A percentile compares a stretch with the other conserved stretches of the same genome.
phyloP scores from a whole-genome alignment of 2,329 filamentous ascomycete species.

The Ophiobolus disseminans region DNA sequence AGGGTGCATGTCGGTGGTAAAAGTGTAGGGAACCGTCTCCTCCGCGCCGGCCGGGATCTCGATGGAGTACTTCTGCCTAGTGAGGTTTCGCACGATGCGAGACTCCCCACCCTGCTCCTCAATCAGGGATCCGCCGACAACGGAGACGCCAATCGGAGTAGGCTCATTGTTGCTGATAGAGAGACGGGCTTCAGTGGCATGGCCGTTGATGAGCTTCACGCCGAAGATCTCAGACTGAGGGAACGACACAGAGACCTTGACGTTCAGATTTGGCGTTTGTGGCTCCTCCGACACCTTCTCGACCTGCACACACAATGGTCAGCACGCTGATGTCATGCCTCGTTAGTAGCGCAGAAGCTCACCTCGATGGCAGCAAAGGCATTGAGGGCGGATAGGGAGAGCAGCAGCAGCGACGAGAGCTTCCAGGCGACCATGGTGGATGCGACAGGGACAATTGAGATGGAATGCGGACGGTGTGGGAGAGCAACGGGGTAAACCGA shows the following conservation, averaged over 20 bases:
- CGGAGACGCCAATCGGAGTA: slow-evolving; percentile 73
- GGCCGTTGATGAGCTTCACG: slow-evolving; percentile 93
- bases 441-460: slow-evolving; percentile 20
- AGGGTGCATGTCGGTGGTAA: slow-evolving; percentile 89
- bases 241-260: slow-evolving; percentile 65
- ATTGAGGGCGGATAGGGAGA: slow-evolving; percentile 72
- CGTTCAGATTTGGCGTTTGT: slow-evolving; percentile 66
- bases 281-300: slow-evolving; percentile 59
- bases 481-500: slow-evolving; percentile 24
- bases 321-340: slow-evolving; percentile 46
- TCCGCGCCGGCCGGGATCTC: slow-evolving; percentile 77
- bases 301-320: slow-evolving; percentile 35
- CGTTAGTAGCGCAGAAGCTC: slow-evolving; percentile 48
- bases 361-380: slow-evolving; percentile 68
- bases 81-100: slow-evolving; percentile 82
- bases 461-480: slow-evolving; percentile 13
- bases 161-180: slow-evolving; percentile 86
- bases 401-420: slow-evolving; percentile 73
- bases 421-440: slow-evolving; percentile 74
- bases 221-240: slow-evolving; percentile 82
- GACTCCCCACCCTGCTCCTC: slow-evolving; percentile 63
- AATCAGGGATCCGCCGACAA: slow-evolving; percentile 77
- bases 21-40: slow-evolving; percentile 79
- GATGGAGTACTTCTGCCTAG: slow-evolving; percentile 74
- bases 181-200: slow-evolving; percentile 81